phyloP scores from a whole-genome alignment of 2,329 filamentous ascomycete species.

The Hypoxylon sp. region DNA sequence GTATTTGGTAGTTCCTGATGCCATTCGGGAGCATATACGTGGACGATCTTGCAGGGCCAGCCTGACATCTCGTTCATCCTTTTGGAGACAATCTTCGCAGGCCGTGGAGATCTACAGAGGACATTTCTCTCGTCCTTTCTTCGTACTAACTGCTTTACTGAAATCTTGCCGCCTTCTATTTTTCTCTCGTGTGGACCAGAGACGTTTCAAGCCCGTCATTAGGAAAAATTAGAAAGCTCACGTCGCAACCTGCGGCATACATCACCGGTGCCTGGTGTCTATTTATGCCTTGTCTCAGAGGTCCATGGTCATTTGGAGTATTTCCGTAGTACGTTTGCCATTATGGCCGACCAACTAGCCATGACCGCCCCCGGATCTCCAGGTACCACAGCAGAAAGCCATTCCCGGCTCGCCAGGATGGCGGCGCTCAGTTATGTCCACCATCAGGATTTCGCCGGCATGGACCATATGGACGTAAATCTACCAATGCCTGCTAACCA shows the following conservation, averaged over 20 bases:
- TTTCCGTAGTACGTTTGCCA: slow-evolving; percentile 7
- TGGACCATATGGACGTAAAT: slow-evolving; percentile 29
- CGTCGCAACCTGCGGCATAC: too few relatives aligned
- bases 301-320: slow-evolving; percentile 1
- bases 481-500: slow-evolving; percentile 15
- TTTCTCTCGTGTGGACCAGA: too few relatives aligned
- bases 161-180: too few relatives aligned
- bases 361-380: slow-evolving; percentile 34
- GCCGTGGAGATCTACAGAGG: too few relatives aligned
- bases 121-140: too few relatives aligned
- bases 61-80: slow-evolving; percentile 6
- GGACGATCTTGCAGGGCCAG: slow-evolving; percentile 5
- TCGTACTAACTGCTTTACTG: too few relatives aligned
- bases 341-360: slow-evolving; percentile 33
- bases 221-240: too few relatives aligned
- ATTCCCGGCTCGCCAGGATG: slow-evolving; percentile 35
- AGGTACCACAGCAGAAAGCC: slow-evolving; percentile 35
- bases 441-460: slow-evolving; percentile 24
- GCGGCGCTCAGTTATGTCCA: slow-evolving; percentile 26
- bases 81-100: too few relatives aligned
- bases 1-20: slow-evolving; percentile 11
- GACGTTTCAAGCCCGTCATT: too few relatives aligned
- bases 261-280: too few relatives aligned
- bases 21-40: slow-evolving; percentile 3
- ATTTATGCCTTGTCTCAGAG: too few relatives aligned